Base-by-base conservation (phyloP, 1,284 basidiomycete species). In the Inonotus obliquus region DNA sequence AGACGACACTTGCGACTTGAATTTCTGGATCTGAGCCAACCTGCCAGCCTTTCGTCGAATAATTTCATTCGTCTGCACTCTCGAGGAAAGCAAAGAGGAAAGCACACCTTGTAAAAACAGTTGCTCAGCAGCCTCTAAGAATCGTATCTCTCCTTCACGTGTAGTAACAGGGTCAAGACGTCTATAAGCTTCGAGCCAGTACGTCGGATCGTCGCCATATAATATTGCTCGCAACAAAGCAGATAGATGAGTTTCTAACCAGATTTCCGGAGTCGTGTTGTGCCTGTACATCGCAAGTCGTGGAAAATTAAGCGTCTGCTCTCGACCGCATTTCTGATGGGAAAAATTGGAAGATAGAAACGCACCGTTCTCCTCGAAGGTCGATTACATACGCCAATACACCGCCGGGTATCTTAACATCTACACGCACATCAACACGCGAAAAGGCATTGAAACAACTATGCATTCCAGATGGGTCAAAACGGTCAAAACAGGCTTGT, bases 401-500 rank as follows among this genome's bases (percentile, higher is more conserved):
- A 25, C 96, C 96, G 47, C 96, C 96, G 0, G 97, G 97, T 57
- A 99, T 99, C 75, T 96, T 96, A 62, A 98, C 97, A 67, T 99
- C 96, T 6, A 99, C 96, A 47, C 96, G 86, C 25, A 99, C 88
- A 70, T 99, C 97, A 41, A 99, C 92, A 21, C 97, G 81, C 45
- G 95, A 96, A 73, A 99, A 99, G 14, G 97, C 97, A 73, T 99
- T 97, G 79, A 98, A 99, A 75, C 95, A 97, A 74, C 91, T 92
- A 66, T 21, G 4, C n/a, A 19, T 52, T 4, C 17, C 19, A 21
- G 2, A 19, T 21, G 21, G 23, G 11, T 25, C 23, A 14, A n/a
- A n/a, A 2, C 7, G 25, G 13, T 14, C n/a, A 21, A 2, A 44
- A 44, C 17, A 6, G n/a, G 7, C 41, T 44, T 41, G 17, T 44